phyloP scores from a whole-genome alignment of 805 yeast genomes.

The Candida khao-thaluensis region DNA sequence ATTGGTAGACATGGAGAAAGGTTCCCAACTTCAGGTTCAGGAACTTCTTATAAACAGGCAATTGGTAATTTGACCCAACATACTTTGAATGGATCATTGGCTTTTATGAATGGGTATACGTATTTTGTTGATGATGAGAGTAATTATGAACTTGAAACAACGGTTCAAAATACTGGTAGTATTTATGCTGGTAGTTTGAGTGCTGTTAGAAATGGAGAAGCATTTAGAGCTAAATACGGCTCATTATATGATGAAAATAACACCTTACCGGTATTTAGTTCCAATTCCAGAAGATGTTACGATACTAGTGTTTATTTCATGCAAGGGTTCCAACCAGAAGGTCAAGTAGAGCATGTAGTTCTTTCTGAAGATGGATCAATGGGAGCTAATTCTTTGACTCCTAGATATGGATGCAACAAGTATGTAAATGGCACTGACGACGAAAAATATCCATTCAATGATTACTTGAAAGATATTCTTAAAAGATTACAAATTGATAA shows the following conservation, averaged over 20 bases:
- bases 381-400: conserved; percentile 63
- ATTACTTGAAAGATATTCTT: conserved; percentile 49
- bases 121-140: conserved; percentile 42
- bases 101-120: conserved; percentile 52
- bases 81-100: conserved; percentile 47
- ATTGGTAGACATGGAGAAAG: conserved; percentile 80
- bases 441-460: conserved; percentile 8
- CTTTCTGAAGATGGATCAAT: conserved; percentile 44
- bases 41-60: conserved; percentile 25
- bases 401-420: conserved; percentile 45
- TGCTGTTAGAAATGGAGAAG: conserved; percentile 48
- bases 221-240: conserved; percentile 50
- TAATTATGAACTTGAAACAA: conserved; percentile 49
- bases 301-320: conserved; percentile 57
- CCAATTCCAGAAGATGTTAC: conserved; percentile 53
- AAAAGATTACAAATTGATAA: conserved; percentile 35
- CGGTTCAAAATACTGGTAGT: conserved; percentile 39
- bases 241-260: conserved; percentile 36
- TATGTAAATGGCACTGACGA: conserved; percentile 1
- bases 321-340: conserved; percentile 47
- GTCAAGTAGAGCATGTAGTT: conserved; percentile 30
- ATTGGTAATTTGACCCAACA: conserved; percentile 21
- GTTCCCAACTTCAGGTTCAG: conserved; percentile 38
- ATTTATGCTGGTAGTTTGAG: conserved; percentile 54
- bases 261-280: conserved; percentile 50